Percentiles rank a stretch among this genome's conserved stretches.
Evolutionary conservation across 2,329 filamentous ascomycete species (phyloP).

Genomic region (Didymella exigua): DNA sequence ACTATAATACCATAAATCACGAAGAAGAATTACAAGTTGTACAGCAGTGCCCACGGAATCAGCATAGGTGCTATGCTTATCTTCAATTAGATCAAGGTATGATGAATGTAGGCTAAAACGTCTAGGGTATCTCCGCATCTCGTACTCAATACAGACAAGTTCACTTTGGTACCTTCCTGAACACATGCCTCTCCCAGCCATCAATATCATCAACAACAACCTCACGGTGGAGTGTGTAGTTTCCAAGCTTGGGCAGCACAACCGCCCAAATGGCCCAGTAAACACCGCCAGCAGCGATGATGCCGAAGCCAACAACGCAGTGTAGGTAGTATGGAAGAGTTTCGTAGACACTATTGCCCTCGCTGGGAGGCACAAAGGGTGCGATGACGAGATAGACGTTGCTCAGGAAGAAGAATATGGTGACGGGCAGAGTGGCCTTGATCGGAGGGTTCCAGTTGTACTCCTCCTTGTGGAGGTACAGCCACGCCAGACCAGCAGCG

Average conservation of each 20-base stretch:
- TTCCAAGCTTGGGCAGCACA: constrained; percentile 53
- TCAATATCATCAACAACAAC: constrained; percentile 41
- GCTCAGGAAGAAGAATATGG: constrained; percentile 59
- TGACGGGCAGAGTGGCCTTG: constrained; percentile 57
- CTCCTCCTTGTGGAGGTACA: constrained; percentile 51
- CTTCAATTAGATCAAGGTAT: neutral
- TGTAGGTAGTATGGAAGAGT: constrained; percentile 60
- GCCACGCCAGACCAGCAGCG: constrained; percentile 55
- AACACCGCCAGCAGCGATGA: constrained; percentile 57
- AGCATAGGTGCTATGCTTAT: too few relatives aligned
- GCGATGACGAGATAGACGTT: constrained; percentile 60
- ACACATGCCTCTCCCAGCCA: constrained; percentile 50
- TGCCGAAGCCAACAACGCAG: constrained; percentile 58
- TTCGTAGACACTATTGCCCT: constrained; percentile 58
- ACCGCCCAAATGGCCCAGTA: constrained; percentile 61
- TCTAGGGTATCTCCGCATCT: constrained; percentile 5
- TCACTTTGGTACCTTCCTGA: constrained; percentile 36
- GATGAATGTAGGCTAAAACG: neutral
- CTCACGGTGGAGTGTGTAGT: constrained; percentile 47
- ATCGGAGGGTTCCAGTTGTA: constrained; percentile 58
- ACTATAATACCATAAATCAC: too few relatives aligned
- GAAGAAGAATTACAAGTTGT: too few relatives aligned
- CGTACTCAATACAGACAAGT: neutral
- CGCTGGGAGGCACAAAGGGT: constrained; percentile 57
- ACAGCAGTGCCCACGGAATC: too few relatives aligned